Evolutionary conservation across 1,284 basidiomycete genomes (phyloP).

Genomic region (Stygiomarasmius scandens): DNA sequence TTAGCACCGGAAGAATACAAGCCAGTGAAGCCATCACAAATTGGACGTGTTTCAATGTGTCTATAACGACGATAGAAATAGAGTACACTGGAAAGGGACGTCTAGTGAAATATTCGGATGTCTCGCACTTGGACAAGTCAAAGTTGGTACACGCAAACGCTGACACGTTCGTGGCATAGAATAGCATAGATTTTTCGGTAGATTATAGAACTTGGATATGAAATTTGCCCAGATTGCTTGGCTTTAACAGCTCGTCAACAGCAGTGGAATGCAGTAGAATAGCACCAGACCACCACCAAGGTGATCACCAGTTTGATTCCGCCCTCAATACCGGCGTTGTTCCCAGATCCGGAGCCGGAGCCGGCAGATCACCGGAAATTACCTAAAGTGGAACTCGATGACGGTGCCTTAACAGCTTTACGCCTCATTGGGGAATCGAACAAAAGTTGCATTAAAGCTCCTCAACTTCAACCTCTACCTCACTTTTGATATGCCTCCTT

Average conservation of each 20-base stretch:
- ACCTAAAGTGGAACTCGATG: too few species aligned
- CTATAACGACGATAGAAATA: constrained; percentile 62
- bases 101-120: constrained; percentile 56
- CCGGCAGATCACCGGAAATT: too few species aligned
- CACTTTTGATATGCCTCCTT: constrained; percentile 18
- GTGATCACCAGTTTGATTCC: too few species aligned
- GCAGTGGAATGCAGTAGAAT: too few species aligned
- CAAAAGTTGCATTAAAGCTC: background rate
- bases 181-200: background rate
- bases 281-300: too few species aligned
- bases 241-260: too few species aligned
- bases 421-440: background rate
- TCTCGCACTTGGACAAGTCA: constrained; percentile 48
- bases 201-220: too few species aligned
- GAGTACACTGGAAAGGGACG: constrained; percentile 40
- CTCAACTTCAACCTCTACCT: background rate
- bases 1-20: constrained; percentile 40
- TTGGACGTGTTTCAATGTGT: constrained; percentile 56
- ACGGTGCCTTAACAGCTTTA: too few species aligned
- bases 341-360: too few species aligned
- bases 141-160: constrained; percentile 48
- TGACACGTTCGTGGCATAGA: constrained; percentile 40
- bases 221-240: too few species aligned
- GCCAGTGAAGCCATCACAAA: constrained; percentile 42
- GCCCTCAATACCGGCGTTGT: too few species aligned